phyloP scores from a whole-genome alignment of 2,329 filamentous ascomycete genomes.

The Penicillium sp. region DNA sequence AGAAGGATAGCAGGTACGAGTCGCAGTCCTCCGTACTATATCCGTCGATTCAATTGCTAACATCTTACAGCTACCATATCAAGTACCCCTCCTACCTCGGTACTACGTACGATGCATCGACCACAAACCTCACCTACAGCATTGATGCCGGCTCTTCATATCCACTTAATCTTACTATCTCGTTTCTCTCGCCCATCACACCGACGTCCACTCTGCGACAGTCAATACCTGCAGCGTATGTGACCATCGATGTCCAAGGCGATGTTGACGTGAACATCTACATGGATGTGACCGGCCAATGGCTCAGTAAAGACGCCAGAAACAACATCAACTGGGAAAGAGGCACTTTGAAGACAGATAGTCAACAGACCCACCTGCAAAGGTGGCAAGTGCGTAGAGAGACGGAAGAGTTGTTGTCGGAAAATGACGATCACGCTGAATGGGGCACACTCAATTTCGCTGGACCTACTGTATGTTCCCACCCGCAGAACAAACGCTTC shows the following conservation, averaged over 20 bases:
- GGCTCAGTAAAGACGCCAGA: slow-evolving; percentile 74
- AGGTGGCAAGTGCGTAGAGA: slow-evolving; percentile 46
- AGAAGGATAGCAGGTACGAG: slow-evolving; percentile 40
- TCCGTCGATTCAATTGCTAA: slow-evolving; percentile 8
- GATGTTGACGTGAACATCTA: slow-evolving; percentile 64
- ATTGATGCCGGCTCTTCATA: slow-evolving; percentile 50
- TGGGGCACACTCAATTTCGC: slow-evolving; percentile 82
- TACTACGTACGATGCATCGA: slow-evolving; percentile 67
- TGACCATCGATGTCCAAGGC: slow-evolving; percentile 70
- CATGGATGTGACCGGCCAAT: slow-evolving; percentile 72
- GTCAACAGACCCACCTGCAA: slow-evolving; percentile 43
- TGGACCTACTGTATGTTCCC: slow-evolving; percentile 56
- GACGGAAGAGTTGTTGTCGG: slow-evolving; percentile 69
- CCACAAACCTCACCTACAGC: slow-evolving; percentile 67
- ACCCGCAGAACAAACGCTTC: neutral
- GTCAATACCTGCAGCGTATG: slow-evolving; percentile 78
- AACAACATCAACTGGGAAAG: slow-evolving; percentile 72
- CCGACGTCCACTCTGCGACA: slow-evolving; percentile 78
- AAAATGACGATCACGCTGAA: slow-evolving; percentile 73
- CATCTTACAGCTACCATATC: slow-evolving; percentile 53
- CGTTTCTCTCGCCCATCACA: slow-evolving; percentile 75
- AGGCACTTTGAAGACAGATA: slow-evolving; percentile 45
- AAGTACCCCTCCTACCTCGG: slow-evolving; percentile 62
- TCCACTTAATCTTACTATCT: slow-evolving; percentile 59
- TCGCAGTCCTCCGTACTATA: neutral